phyloP scores from a whole-genome alignment of 345 rosid species.

The Eucalyptus marginata region DNA sequence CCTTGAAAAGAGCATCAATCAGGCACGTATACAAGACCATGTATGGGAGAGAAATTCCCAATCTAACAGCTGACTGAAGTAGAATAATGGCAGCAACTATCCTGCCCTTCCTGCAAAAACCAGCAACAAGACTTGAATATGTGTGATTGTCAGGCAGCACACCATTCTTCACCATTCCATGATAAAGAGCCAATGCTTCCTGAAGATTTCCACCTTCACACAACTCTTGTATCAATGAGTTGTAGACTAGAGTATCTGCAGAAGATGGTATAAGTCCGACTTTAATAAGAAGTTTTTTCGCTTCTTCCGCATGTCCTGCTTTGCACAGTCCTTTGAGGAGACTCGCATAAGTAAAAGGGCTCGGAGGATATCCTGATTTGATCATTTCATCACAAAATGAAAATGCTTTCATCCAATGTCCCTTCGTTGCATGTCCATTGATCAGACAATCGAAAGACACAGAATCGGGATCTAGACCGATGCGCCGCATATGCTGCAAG shows the following conservation, averaged over 20 bases:
- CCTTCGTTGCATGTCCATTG: conserved; percentile 44
- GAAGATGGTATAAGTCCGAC: conserved; percentile 45
- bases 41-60: conserved; percentile 24
- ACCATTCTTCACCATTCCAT: conserved; percentile 50
- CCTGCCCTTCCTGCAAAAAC: conserved; percentile 62
- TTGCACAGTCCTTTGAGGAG: conserved; percentile 79
- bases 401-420: conserved; percentile 50
- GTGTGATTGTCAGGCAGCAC: conserved; percentile 60
- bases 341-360: conserved; percentile 59
- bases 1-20: conserved; percentile 63
- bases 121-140: conserved; percentile 52
- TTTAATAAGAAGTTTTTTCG: conserved; percentile 38
- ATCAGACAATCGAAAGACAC: conserved; percentile 60
- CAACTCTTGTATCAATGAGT: conserved; percentile 49
- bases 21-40: conserved; percentile 45
- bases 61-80: conserved; percentile 31
- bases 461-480: conserved; percentile 30
- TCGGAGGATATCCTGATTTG: conserved; percentile 49
- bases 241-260: conserved; percentile 57
- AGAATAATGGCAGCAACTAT: conserved; percentile 56
- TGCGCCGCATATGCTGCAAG: conserved; percentile 41
- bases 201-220: conserved; percentile 46
- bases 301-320: conserved; percentile 53
- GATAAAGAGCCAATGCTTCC: conserved; percentile 50
- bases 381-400: conserved; percentile 75